These are phyloP conservation scores for Colletotrichum sublineola DNA, from an alignment of 2,329 filamentous ascomycete species.

Conservation along the genomic window DNA sequence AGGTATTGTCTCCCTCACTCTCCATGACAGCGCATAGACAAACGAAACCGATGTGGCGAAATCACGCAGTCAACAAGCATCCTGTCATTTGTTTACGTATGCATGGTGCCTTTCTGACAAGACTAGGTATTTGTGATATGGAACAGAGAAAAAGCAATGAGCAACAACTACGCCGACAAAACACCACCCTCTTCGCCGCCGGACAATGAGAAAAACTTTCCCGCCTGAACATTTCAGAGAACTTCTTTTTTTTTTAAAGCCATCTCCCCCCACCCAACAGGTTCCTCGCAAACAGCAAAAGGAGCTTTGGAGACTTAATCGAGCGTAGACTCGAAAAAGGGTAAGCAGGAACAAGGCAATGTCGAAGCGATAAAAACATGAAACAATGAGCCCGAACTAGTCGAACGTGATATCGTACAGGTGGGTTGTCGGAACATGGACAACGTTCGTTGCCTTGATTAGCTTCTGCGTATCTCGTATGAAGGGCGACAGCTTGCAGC, in stretches of 20 bases:
- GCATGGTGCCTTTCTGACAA: conserved; percentile 39
- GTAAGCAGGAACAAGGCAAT: conserved; percentile 5
- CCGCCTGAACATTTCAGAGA: conserved; percentile 45
- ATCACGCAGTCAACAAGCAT: not conserved
- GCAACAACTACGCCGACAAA: conserved; percentile 38
- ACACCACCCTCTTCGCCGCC: conserved; percentile 40
- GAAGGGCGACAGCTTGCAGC: conserved; percentile 12
- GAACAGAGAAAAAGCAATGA: conserved; percentile 8
- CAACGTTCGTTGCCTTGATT: conserved; percentile 29
- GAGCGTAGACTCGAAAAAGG: conserved; percentile 3
- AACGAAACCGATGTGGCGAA: not conserved
- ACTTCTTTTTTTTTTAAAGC: conserved; percentile 37
- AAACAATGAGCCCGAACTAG: conserved; percentile 36
- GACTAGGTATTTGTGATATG: conserved; percentile 42
- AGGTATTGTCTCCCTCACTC: not conserved
- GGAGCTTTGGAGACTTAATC: conserved; percentile 25
- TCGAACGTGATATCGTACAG: conserved; percentile 42
- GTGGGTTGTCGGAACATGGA: conserved; percentile 28
- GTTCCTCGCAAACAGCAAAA: conserved; percentile 45
- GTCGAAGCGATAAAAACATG: conserved; percentile 26
- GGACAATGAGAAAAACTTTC: conserved; percentile 30
- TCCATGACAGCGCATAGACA: not conserved
- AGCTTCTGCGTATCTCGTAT: conserved; percentile 35
- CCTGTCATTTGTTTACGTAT: conserved; percentile 35
- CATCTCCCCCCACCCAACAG: conserved; percentile 44